Evolutionary conservation across 176 grass and related monocot species (phyloP).

Genomic region (barley (Hordeum vulgare)): DNA sequence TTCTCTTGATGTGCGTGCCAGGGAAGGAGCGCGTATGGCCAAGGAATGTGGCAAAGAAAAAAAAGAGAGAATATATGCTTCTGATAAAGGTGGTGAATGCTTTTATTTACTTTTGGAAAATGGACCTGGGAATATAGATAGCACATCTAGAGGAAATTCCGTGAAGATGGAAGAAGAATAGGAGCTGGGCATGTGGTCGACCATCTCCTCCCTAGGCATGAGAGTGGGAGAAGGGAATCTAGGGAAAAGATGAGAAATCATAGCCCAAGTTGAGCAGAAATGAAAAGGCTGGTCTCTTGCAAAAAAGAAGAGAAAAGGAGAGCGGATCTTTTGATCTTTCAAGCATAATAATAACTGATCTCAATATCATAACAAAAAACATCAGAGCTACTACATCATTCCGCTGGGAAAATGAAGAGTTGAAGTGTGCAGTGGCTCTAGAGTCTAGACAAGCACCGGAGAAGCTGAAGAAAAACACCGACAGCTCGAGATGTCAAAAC

Average conservation of each 20-base stretch:
- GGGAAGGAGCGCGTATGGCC: too few relatives aligned
- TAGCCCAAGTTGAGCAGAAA: not conserved
- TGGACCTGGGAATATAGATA: not conserved
- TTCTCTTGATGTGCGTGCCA: not conserved
- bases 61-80: not conserved
- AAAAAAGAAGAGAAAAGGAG: not conserved
- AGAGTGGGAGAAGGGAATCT: not conserved
- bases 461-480: not conserved
- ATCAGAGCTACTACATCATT: not conserved
- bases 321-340: not conserved
- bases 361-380: not conserved
- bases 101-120: not conserved
- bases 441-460: not conserved
- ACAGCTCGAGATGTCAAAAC: not conserved
- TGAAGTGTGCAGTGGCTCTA: too few relatives aligned
- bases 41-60: slow-evolving; percentile 10
- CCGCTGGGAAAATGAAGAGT: not conserved
- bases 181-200: not conserved
- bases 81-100: not conserved
- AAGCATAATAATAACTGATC: not conserved
- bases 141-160: not conserved
- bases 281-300: not conserved
- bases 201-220: not conserved
- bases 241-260: not conserved
- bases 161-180: not conserved